These are phyloP conservation scores for Lentinula detonsa DNA, from an alignment of 768 basidiomycete genomes.

Conservation along the genomic window DNA sequence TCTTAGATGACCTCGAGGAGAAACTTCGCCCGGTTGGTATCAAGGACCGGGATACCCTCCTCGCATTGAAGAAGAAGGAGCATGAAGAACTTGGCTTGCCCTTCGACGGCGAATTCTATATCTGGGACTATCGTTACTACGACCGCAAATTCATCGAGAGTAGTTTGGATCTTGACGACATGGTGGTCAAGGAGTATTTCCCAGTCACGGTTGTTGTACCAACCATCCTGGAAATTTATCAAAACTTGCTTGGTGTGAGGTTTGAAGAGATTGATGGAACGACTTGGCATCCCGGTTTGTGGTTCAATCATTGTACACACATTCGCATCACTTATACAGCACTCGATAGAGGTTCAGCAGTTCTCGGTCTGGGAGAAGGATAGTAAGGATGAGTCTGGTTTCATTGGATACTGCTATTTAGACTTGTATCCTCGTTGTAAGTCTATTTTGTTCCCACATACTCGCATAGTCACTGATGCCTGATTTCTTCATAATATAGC, in stretches of 20 bases:
- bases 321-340: not conserved
- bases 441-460: conserved; percentile 9
- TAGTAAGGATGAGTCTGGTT: conserved; percentile 62
- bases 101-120: conserved; percentile 68
- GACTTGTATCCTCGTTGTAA: conserved; percentile 81
- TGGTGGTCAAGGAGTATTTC: conserved; percentile 84
- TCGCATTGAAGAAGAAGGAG: conserved; percentile 73
- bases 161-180: conserved; percentile 66
- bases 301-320: not conserved
- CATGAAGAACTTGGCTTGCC: conserved; percentile 51
- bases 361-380: conserved; percentile 83
- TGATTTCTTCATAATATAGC: conserved; percentile 26
- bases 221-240: conserved; percentile 78
- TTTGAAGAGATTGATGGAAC: conserved; percentile 60
- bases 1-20: conserved; percentile 68
- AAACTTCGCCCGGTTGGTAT: conserved; percentile 70
- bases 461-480: not conserved
- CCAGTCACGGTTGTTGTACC: conserved; percentile 81
- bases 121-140: conserved; percentile 84
- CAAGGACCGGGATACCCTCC: conserved; percentile 60
- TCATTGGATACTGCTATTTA: conserved; percentile 82
- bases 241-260: conserved; percentile 70
- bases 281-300: conserved; percentile 76
- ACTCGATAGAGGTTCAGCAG: conserved; percentile 62
- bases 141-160: conserved; percentile 63